Conservation (phyloP, 78 protist species). For the Cavenderia fasciculata region DNA sequence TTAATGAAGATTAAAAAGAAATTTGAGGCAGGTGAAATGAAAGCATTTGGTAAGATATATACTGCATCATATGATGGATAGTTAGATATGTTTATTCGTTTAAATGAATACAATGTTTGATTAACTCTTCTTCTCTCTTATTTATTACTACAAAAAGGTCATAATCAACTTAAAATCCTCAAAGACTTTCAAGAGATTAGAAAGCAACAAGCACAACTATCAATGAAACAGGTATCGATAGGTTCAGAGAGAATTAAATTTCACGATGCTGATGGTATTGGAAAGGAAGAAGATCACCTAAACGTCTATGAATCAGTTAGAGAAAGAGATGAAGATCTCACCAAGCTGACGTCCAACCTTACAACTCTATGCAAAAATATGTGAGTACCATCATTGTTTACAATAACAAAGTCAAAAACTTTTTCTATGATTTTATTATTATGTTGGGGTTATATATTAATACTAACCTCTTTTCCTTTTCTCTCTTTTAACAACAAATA, state of each 20-base stretch:
- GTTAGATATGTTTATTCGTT: too few species aligned
- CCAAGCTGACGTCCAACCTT: constrained; percentile 37
- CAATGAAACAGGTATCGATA: constrained; percentile 69
- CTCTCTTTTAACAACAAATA: too few species aligned
- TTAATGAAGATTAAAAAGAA: constrained; percentile 47
- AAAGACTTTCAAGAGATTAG: constrained; percentile 73
- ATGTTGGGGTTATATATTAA: too few species aligned
- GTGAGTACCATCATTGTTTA: too few species aligned
- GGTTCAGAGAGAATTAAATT: constrained; percentile 69
- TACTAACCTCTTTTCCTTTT: too few species aligned
- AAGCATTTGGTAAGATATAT: constrained; percentile 63
- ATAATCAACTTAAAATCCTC: constrained; percentile 62
- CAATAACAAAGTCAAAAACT: too few species aligned
- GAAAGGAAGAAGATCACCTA: constrained; percentile 41
- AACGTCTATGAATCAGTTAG: constrained; percentile 56
- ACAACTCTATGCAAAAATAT: constrained; percentile 58
- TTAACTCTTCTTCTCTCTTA: too few species aligned
- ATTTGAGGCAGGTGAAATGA: constrained; percentile 61
- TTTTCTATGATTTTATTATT: too few species aligned
- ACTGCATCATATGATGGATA: too few species aligned
- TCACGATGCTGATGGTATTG: constrained; percentile 56
- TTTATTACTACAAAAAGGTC: too few species aligned
- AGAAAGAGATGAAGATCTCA: constrained; percentile 64
- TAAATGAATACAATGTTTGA: too few species aligned
- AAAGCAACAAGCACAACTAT: constrained; percentile 67